Percentiles rank a stretch among this genome's conserved stretches.
Conservation (phyloP, 352 stramenopile genomes). For the Peronospora tabacina region DNA sequence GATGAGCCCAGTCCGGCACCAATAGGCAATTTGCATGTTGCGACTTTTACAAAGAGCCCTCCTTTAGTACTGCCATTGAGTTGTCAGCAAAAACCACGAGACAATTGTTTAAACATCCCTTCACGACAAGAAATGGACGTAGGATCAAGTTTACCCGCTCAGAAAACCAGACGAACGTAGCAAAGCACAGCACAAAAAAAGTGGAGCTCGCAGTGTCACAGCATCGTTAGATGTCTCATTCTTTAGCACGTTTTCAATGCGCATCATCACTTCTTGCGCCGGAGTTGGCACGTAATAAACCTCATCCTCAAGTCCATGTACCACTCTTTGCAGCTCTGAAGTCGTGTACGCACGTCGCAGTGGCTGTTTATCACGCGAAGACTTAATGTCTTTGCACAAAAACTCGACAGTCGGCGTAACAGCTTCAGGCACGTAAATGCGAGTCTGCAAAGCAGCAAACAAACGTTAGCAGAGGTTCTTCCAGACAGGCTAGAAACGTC, state of each 20-base stretch:
- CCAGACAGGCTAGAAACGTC: conserved; percentile 1
- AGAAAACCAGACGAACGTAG: conserved; percentile 35
- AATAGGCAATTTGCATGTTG: conserved; percentile 58
- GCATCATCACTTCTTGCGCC: conserved; percentile 28
- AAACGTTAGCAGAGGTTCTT: background rate
- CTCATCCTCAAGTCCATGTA: conserved; percentile 32
- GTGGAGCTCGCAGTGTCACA: conserved; percentile 38
- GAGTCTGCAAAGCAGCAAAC: conserved; percentile 20
- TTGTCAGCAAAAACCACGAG: conserved; percentile 1
- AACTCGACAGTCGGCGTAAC: conserved; percentile 31
- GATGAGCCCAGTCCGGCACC: conserved; percentile 89
- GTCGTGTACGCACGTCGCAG: conserved; percentile 36
- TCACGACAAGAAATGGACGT: background rate
- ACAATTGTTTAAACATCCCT: background rate
- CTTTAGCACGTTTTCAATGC: conserved; percentile 43
- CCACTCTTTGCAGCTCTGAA: conserved; percentile 25
- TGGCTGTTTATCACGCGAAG: conserved; percentile 20
- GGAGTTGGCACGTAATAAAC: conserved; percentile 47
- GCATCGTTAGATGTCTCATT: conserved; percentile 37
- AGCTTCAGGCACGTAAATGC: conserved; percentile 11
- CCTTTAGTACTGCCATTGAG: conserved; percentile 7
- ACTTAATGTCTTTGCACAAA: conserved; percentile 46
- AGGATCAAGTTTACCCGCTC: conserved; percentile 16
- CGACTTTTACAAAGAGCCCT: conserved; percentile 42
- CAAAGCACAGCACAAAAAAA: conserved; percentile 58